Percentiles rank a stretch among this genome's conserved stretches.
Evolutionary conservation across 2,329 filamentous ascomycete species (phyloP).

Genomic region (Macroventuria anomochaeta): DNA sequence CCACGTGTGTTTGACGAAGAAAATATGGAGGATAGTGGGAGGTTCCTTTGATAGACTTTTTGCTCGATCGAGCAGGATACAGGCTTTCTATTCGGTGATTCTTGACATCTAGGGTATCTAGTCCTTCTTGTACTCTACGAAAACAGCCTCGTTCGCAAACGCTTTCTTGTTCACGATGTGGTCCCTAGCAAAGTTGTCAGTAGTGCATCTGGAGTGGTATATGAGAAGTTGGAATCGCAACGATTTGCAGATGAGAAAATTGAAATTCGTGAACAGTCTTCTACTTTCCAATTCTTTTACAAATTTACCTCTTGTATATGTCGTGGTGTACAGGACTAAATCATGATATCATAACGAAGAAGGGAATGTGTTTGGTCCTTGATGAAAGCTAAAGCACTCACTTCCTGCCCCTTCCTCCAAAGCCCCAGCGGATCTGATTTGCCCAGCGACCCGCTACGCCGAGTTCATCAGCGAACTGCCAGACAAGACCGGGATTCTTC

Average conservation of each 20-base stretch:
- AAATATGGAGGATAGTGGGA: too few relatives aligned
- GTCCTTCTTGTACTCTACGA: slow-evolving; percentile 27
- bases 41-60: too few relatives aligned
- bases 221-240: neutral
- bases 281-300: neutral
- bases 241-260: neutral
- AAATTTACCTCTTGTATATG: neutral
- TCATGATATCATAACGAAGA: neutral
- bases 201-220: neutral
- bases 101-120: neutral
- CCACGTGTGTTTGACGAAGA: too few relatives aligned
- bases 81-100: too few relatives aligned
- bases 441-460: slow-evolving; percentile 74
- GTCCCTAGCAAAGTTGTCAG: slow-evolving; percentile 21
- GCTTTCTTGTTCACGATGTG: slow-evolving; percentile 30
- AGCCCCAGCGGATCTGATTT: slow-evolving; percentile 71
- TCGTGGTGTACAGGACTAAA: neutral
- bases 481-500: slow-evolving; percentile 80
- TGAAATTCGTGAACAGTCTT: neutral
- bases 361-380: neutral
- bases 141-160: slow-evolving; percentile 34
- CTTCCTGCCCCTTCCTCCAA: slow-evolving; percentile 56
- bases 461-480: slow-evolving; percentile 74
- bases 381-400: slow-evolving; percentile 21
- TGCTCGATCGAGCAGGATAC: too few relatives aligned